Evolutionary conservation across 495 filamentous ascomycete species (phyloP).

Genomic region (Penicillium desertorum): DNA sequence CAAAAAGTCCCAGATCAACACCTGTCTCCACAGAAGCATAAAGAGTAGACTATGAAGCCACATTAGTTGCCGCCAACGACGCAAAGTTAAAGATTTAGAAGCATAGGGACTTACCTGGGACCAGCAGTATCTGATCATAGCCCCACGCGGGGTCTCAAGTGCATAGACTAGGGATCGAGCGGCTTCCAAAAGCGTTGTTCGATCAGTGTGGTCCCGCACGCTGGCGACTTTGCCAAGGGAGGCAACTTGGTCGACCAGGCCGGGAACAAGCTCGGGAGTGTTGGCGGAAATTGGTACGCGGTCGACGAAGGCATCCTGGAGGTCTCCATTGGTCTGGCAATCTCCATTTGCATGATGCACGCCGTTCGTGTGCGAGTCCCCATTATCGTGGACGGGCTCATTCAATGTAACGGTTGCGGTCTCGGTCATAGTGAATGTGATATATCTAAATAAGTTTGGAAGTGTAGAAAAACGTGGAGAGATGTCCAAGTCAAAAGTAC

Average conservation of each 20-base stretch:
- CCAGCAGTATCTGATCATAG: constrained; percentile 44
- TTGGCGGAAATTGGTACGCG: constrained; percentile 29
- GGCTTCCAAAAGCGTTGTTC: constrained; percentile 30
- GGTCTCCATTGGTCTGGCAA: neutral
- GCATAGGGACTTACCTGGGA: constrained; percentile 27
- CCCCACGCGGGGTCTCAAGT: constrained; percentile 43
- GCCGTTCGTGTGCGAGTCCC: constrained; percentile 1
- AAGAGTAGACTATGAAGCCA: constrained; percentile 4
- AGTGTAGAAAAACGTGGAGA: neutral
- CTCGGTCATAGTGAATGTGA: neutral
- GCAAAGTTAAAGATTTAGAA: neutral
- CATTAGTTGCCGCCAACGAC: neutral
- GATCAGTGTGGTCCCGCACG: constrained; percentile 18
- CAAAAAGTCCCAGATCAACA: constrained; percentile 38
- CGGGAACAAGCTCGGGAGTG: constrained; percentile 27
- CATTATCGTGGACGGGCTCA: neutral
- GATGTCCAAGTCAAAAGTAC: neutral
- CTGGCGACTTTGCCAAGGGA: constrained; percentile 22
- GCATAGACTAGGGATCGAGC: constrained; percentile 35
- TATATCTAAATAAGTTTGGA: neutral
- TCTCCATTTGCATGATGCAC: neutral
- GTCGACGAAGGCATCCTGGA: constrained; percentile 13
- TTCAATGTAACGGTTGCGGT: neutral
- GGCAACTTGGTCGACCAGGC: constrained; percentile 27
- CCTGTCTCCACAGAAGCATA: constrained; percentile 36